A percentile compares a stretch with the other conserved stretches of the same genome.
These are phyloP conservation scores for Penicillium sp. DNA, from an alignment of 2,329 filamentous ascomycete genomes.

Conservation along the genomic window DNA sequence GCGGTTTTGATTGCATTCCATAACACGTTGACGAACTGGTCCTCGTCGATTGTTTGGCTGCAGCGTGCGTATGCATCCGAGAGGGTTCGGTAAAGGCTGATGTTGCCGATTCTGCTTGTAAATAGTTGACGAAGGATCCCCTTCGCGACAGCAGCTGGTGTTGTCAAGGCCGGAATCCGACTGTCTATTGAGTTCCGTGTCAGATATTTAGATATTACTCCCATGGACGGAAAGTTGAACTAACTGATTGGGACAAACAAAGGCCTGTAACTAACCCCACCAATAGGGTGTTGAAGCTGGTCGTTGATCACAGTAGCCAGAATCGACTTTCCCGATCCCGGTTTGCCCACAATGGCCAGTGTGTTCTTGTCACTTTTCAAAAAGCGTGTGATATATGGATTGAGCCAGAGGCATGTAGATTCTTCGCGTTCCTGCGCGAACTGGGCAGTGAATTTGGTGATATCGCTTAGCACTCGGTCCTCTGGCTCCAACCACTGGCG, in stretches of 20 bases:
- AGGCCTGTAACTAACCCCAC: slow-evolving; percentile 38
- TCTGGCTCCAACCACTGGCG: slow-evolving; percentile 50
- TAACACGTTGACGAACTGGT: slow-evolving; percentile 40
- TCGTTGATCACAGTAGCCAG: slow-evolving; percentile 46
- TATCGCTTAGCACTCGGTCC: slow-evolving; percentile 50
- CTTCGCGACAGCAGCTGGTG: slow-evolving; percentile 39
- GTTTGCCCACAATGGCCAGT: slow-evolving; percentile 50
- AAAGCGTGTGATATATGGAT: slow-evolving; percentile 54
- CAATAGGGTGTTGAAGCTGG: slow-evolving; percentile 43
- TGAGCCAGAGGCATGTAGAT: slow-evolving; percentile 61
- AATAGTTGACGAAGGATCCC: slow-evolving; percentile 44
- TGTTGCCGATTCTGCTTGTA: slow-evolving; percentile 43
- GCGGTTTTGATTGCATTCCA: slow-evolving; percentile 40
- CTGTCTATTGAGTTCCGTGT: slow-evolving; percentile 27
- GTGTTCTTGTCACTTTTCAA: slow-evolving; percentile 50
- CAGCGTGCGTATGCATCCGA: slow-evolving; percentile 36
- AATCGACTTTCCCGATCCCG: slow-evolving; percentile 46
- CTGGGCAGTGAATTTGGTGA: slow-evolving; percentile 52
- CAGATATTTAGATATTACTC: background rate
- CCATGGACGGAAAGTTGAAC: slow-evolving; percentile 1
- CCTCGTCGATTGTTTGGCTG: slow-evolving; percentile 26
- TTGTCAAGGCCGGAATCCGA: slow-evolving; percentile 37
- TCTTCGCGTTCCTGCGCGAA: slow-evolving; percentile 52
- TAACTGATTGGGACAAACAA: slow-evolving; percentile 44
- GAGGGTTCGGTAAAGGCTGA: slow-evolving; percentile 41